Evolutionary conservation across 2,329 filamentous ascomycete genomes (phyloP).

Genomic region (Gyromitra esculenta): DNA sequence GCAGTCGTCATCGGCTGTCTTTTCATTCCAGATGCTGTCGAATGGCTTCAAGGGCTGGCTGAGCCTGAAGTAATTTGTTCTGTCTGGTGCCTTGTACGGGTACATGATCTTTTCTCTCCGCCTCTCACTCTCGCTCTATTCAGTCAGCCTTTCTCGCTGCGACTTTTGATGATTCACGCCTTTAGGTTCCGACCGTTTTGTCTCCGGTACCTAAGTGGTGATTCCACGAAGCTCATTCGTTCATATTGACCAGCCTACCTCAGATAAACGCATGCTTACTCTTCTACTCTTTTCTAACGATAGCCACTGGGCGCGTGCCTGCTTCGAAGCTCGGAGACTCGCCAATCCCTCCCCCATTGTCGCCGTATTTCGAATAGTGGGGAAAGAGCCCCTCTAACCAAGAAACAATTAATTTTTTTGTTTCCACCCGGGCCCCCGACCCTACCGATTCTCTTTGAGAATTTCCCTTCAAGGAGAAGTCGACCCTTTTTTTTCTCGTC

Average conservation of each 20-base stretch:
- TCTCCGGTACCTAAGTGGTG: slow-evolving; percentile 23
- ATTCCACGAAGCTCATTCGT: slow-evolving; percentile 8
- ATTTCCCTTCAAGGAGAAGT: slow-evolving; percentile 22
- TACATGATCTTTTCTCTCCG: slow-evolving; percentile 59
- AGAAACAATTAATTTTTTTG: slow-evolving; percentile 31
- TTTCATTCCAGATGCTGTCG: slow-evolving; percentile 30
- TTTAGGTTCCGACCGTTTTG: slow-evolving; percentile 52
- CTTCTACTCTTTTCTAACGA: slow-evolving; percentile 59
- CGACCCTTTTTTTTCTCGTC: slow-evolving; percentile 31
- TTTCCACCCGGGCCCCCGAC: slow-evolving; percentile 21
- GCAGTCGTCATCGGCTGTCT: slow-evolving; percentile 35
- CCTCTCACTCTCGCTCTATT: slow-evolving; percentile 63
- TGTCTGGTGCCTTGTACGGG: slow-evolving; percentile 39
- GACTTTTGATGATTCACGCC: slow-evolving; percentile 63
- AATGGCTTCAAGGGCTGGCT: slow-evolving; percentile 21
- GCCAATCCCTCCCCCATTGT: slow-evolving; percentile 60
- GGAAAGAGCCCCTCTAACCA: neutral
- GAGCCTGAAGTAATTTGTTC: slow-evolving; percentile 24
- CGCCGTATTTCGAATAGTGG: slow-evolving; percentile 59
- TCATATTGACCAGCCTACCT: slow-evolving; percentile 56
- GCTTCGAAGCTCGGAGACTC: slow-evolving; percentile 36
- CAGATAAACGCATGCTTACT: slow-evolving; percentile 63
- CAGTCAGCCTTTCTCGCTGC: slow-evolving; percentile 65
- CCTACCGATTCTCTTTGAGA: slow-evolving; percentile 45
- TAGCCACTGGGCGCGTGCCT: slow-evolving; percentile 33